Evolutionary conservation across 2,329 filamentous ascomycete species (phyloP).

Genomic region (Simplicillium aogashimaense): DNA sequence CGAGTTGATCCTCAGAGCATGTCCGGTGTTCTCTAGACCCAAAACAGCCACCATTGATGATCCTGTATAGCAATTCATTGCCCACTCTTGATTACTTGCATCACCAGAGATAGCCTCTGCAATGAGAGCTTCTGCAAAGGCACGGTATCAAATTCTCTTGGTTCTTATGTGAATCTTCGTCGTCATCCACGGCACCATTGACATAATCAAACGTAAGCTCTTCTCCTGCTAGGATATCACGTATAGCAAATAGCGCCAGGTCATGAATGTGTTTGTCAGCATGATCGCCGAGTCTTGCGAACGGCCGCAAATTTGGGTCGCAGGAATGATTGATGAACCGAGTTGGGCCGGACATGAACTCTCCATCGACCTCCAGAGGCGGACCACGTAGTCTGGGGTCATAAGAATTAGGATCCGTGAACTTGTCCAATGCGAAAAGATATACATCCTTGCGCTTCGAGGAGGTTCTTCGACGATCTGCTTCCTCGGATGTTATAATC

Average conservation of each 20-base stretch:
- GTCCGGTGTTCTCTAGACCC: too few species aligned
- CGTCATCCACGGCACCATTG: slow-evolving; percentile 47
- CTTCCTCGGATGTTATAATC: slow-evolving; percentile 54
- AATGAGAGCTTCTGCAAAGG: slow-evolving; percentile 55
- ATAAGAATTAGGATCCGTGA: slow-evolving; percentile 46
- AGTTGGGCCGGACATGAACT: slow-evolving; percentile 68
- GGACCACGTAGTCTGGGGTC: slow-evolving; percentile 46
- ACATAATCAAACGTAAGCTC: slow-evolving; percentile 78
- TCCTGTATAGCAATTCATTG: too few species aligned
- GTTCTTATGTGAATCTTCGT: slow-evolving; percentile 29
- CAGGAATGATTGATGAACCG: slow-evolving; percentile 80
- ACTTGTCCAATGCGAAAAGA: slow-evolving; percentile 75
- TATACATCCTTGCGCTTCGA: slow-evolving; percentile 65
- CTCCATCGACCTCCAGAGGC: slow-evolving; percentile 56
- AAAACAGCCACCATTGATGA: too few species aligned
- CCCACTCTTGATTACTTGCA: too few species aligned
- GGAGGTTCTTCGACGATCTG: slow-evolving; percentile 50
- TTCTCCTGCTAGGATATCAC: slow-evolving; percentile 52
- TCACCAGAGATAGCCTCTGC: slow-evolving; percentile 61
- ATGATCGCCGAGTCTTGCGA: slow-evolving; percentile 69
- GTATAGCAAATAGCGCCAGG: slow-evolving; percentile 63
- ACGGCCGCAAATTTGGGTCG: slow-evolving; percentile 69
- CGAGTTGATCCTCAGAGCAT: too few species aligned
- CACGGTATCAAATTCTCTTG: slow-evolving; percentile 45
- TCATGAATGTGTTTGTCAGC: slow-evolving; percentile 67